Conservation (phyloP, 441 rosid species). For the Corymbia calophylla region DNA sequence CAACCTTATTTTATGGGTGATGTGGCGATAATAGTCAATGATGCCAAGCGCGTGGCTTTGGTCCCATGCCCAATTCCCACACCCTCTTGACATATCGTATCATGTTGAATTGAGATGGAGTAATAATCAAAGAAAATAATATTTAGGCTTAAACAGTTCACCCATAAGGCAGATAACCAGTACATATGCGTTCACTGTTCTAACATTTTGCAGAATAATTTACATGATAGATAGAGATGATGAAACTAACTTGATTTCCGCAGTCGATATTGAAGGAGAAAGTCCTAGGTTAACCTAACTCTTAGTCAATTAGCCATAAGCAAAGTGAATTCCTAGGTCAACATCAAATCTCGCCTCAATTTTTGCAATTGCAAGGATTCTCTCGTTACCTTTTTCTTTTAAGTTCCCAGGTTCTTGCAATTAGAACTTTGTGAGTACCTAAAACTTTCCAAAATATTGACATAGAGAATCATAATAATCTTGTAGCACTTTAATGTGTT, state of each 20-base stretch:
- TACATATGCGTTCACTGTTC: neutral
- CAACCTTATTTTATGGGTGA: neutral
- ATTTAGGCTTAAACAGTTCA: neutral
- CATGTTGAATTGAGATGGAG: neutral
- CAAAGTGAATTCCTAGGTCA: neutral
- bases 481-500: no score
- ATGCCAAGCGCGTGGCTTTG: no score
- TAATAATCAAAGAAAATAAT: no score
- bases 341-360: neutral
- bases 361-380: no score
- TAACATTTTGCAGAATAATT: neutral
- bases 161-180: neutral
- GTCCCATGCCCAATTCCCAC: neutral
- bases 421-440: no score
- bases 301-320: neutral
- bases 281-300: neutral
- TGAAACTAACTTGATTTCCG: neutral
- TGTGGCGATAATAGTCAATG: no score
- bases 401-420: no score
- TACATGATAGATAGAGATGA: neutral
- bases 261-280: neutral
- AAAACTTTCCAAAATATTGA: no score
- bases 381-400: no score
- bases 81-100: neutral
- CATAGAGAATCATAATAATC: no score